Conservation (phyloP, 31 red algal species). For the Endocladia muricata region DNA sequence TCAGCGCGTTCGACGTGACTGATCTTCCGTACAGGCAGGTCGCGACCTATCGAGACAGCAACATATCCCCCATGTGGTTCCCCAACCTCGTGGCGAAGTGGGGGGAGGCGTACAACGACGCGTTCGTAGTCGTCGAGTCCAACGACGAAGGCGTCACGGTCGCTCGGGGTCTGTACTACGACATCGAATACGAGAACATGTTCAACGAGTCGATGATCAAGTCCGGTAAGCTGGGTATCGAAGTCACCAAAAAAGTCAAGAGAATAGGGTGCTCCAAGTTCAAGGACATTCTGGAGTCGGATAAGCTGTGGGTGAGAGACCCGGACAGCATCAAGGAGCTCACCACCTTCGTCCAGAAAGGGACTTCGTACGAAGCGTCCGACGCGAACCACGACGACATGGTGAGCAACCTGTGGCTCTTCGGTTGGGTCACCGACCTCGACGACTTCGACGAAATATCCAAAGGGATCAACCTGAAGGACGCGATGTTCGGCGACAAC, state of each 20-base stretch:
- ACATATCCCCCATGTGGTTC: neutral
- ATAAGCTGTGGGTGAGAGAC: neutral
- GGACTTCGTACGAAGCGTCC: too few species aligned
- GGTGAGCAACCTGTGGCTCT: too few species aligned
- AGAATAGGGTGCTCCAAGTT: conserved; percentile 1
- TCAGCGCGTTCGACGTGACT: neutral
- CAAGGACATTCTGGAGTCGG: neutral
- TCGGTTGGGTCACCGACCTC: too few species aligned
- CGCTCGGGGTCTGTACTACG: neutral
- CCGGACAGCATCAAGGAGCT: neutral
- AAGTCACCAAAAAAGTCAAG: neutral
- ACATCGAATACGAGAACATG: conserved; percentile 1
- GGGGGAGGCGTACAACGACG: neutral
- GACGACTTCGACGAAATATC: too few species aligned
- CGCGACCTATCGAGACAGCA: neutral
- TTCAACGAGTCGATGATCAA: neutral
- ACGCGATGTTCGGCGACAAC: too few species aligned
- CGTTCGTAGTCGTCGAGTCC: neutral
- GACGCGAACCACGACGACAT: too few species aligned
- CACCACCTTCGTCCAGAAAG: too few species aligned
- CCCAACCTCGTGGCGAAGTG: neutral
- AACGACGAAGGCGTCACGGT: neutral
- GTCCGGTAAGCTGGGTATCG: neutral
- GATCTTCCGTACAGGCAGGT: neutral
- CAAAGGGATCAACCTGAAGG: too few species aligned